Evolutionary conservation across 106 monocot species (phyloP).

Genomic region (Dendrobium nobile): DNA sequence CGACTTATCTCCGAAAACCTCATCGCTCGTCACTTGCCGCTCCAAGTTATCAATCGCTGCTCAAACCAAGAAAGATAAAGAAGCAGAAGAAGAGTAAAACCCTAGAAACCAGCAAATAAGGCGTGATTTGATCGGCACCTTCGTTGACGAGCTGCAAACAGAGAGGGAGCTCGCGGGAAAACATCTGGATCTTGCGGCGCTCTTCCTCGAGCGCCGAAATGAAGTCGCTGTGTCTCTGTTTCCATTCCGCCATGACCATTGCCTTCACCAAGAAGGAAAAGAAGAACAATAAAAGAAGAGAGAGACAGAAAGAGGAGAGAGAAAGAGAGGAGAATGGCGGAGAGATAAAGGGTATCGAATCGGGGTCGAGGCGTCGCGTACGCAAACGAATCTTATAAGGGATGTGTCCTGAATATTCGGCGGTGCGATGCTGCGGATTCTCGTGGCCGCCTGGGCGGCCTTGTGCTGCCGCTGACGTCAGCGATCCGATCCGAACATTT

Average conservation of each 20-base stretch:
- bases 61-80: background rate
- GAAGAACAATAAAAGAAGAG: background rate
- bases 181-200: slow-evolving; percentile 66
- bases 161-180: slow-evolving; percentile 58
- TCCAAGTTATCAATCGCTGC: slow-evolving; percentile 49
- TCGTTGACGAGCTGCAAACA: slow-evolving; percentile 46
- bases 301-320: background rate
- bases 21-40: slow-evolving; percentile 28
- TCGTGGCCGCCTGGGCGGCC: slow-evolving; percentile 3
- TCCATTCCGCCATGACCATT: slow-evolving; percentile 5
- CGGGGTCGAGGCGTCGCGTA: slow-evolving; percentile 61
- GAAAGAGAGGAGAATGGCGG: background rate
- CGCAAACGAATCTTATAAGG: slow-evolving; percentile 24
- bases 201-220: slow-evolving; percentile 60
- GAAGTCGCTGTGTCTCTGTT: slow-evolving; percentile 24
- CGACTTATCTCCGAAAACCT: slow-evolving; percentile 17
- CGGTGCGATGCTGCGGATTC: slow-evolving; percentile 13
- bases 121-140: slow-evolving; percentile 13
- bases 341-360: slow-evolving; percentile 13
- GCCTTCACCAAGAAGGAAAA: background rate
- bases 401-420: slow-evolving; percentile 32
- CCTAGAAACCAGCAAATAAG: background rate
- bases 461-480: slow-evolving; percentile 24
- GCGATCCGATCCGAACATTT: slow-evolving; percentile 19
- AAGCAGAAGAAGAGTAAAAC: background rate